Evolutionary conservation across 768 basidiomycete species (phyloP).

Genomic region (Mycena olivaceomarginata): DNA sequence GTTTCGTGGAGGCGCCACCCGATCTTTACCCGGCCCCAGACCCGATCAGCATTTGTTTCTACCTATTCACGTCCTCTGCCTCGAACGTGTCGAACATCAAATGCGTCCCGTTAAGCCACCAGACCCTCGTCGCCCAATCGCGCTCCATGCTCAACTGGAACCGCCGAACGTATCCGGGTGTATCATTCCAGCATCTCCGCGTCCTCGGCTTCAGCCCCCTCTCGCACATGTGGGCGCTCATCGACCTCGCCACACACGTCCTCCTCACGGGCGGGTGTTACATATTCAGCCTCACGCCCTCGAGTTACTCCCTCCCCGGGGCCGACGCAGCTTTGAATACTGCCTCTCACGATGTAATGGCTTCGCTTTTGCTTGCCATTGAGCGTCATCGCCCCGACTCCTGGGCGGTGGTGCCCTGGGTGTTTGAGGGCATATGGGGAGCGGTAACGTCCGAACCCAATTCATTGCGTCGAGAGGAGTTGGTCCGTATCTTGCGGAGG

Average conservation of each 20-base stretch:
- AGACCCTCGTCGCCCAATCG: constrained; percentile 50
- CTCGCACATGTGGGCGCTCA: constrained; percentile 55
- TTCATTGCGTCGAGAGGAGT: constrained; percentile 40
- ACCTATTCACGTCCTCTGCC: constrained; percentile 59
- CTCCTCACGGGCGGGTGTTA: constrained; percentile 56
- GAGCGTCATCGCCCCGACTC: constrained; percentile 46
- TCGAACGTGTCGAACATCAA: constrained; percentile 57
- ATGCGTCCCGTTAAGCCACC: constrained; percentile 57
- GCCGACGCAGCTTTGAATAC: constrained; percentile 14
- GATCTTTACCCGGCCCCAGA: constrained; percentile 47
- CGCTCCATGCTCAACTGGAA: constrained; percentile 49
- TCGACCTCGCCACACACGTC: constrained; percentile 52
- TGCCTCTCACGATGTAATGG: constrained; percentile 50
- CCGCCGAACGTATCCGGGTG: neutral
- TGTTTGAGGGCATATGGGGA: constrained; percentile 55
- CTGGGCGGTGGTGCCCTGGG: constrained; percentile 58
- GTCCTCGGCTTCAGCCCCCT: constrained; percentile 58
- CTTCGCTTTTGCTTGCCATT: constrained; percentile 50
- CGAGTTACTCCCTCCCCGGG: constrained; percentile 47
- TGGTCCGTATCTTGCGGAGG: constrained; percentile 46
- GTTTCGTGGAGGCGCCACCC: constrained; percentile 48
- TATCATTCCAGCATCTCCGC: constrained; percentile 46
- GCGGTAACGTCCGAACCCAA: constrained; percentile 47
- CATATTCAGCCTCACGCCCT: constrained; percentile 55
- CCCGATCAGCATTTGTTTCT: constrained; percentile 50